Evolutionary conservation across 306 rosid genomes (phyloP).

Genomic region (Morella rubra): DNA sequence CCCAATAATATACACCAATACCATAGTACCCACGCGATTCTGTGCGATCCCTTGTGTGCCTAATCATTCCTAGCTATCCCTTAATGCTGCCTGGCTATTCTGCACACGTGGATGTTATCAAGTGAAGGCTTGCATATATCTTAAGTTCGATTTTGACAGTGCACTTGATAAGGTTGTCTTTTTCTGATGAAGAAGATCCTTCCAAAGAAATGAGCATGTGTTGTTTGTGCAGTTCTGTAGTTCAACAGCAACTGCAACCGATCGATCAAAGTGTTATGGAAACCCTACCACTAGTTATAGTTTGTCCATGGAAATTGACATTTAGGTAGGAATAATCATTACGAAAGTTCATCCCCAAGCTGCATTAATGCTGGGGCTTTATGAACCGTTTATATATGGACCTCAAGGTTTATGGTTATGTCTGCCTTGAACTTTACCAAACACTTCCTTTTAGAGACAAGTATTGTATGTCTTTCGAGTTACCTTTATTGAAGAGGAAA

Average conservation of each 20-base stretch:
- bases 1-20: too few relatives aligned
- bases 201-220: neutral
- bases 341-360: neutral
- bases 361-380: too few relatives aligned
- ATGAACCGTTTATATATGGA: too few relatives aligned
- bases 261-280: neutral
- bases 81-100: too few relatives aligned
- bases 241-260: neutral
- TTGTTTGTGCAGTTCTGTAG: neutral
- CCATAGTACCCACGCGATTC: too few relatives aligned
- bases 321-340: neutral
- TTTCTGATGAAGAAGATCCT: neutral
- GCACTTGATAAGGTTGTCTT: neutral
- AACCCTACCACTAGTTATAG: conserved; percentile 3
- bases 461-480: too few relatives aligned
- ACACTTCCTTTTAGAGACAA: neutral
- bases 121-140: neutral
- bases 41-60: too few relatives aligned
- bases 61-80: too few relatives aligned
- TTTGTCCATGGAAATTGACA: neutral
- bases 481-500: too few relatives aligned
- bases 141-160: neutral
- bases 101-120: neutral
- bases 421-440: neutral
- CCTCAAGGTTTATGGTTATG: too few relatives aligned